Base-by-base conservation (phyloP, 495 filamentous ascomycete species). In the Collariella sp. region DNA sequence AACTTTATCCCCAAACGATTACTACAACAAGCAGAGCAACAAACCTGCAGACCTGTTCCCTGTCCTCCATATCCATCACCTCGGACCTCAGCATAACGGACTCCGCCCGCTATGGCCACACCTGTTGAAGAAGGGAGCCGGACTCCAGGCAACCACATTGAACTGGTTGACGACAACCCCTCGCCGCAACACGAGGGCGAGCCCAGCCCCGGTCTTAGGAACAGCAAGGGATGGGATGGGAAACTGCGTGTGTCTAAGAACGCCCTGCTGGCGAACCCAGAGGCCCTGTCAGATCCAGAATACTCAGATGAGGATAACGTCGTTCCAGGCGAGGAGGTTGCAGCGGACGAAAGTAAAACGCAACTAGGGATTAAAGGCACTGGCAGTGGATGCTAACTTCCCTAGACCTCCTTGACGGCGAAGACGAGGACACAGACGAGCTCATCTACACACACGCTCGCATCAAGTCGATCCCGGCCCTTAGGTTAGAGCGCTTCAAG, bases 181-280 rank as follows among this genome's bases (percentile, higher is more conserved):
- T 71, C 71, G 6, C 66, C 70, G 7, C 62, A 60, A n/a, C 59
- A 63, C 56, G 72, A 76, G n/a, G 66, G 62, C 50, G 67, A 73
- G 48, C 51, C 67, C 12, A 75, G 70, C 44, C 72, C 71, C 11
- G 67, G 67, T 13, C 64, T 75, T 18, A 71, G 66, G 53, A 71
- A 88, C 64, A 85, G 83, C 68, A 88, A 85, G 63, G 90, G 90
- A 50, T 96, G 90, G 90, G 90, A 95, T 71, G 91, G 91, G 48
- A 96, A 96, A 70, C 77, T 95, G 47, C 77, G 91, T 15, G 67
- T 88, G 10, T 80, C 85, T 47, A 84, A 83, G 56, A 79, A 70
- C 39, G 67, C 71, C 47, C 77, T 79, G 39, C 77, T 85, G 7
- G 76, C 80, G 19, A 91, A 93, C 61, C 85, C 86, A 15, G 88